phyloP scores from a whole-genome alignment of 139 green algal species.

The Micractinium conductrix region DNA sequence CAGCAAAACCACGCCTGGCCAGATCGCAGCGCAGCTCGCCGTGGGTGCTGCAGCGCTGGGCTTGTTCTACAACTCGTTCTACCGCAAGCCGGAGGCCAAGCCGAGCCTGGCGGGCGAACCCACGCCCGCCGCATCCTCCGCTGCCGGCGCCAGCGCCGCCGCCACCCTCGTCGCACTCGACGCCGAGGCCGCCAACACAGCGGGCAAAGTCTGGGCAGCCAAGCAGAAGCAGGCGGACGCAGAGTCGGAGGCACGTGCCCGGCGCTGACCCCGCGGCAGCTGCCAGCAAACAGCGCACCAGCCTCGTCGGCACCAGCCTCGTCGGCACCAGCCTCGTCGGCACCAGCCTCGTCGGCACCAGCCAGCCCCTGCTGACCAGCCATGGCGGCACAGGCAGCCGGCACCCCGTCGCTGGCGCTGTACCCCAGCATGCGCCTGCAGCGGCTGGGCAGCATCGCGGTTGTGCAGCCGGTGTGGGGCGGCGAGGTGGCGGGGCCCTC shows the following conservation, averaged over 20 bases:
- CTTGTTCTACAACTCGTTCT: background rate
- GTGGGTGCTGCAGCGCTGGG: background rate
- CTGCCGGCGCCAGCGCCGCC: background rate
- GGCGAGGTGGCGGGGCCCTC: constrained; percentile 34
- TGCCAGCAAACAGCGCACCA: background rate
- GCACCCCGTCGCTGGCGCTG: constrained; percentile 43
- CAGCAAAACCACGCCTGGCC: background rate
- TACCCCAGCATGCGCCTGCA: constrained; percentile 48
- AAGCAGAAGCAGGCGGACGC: too few relatives aligned
- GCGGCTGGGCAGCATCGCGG: constrained; percentile 47
- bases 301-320: too few relatives aligned
- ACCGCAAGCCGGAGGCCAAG: background rate
- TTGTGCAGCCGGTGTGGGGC: constrained; percentile 51
- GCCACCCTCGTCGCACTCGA: background rate
- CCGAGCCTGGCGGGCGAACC: background rate
- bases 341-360: too few relatives aligned
- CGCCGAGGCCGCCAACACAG: background rate
- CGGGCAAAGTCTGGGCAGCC: background rate
- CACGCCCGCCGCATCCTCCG: background rate
- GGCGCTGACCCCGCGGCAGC: too few relatives aligned
- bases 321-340: too few relatives aligned
- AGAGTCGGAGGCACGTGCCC: too few relatives aligned
- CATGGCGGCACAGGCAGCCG: too few relatives aligned
- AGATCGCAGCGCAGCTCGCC: constrained; percentile 9
- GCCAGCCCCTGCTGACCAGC: too few relatives aligned